Evolutionary conservation across 108 stramenopile species (phyloP), one percentile per base, ranked within the genome.

Genomic region (Cylindrotheca closterium): DNA sequence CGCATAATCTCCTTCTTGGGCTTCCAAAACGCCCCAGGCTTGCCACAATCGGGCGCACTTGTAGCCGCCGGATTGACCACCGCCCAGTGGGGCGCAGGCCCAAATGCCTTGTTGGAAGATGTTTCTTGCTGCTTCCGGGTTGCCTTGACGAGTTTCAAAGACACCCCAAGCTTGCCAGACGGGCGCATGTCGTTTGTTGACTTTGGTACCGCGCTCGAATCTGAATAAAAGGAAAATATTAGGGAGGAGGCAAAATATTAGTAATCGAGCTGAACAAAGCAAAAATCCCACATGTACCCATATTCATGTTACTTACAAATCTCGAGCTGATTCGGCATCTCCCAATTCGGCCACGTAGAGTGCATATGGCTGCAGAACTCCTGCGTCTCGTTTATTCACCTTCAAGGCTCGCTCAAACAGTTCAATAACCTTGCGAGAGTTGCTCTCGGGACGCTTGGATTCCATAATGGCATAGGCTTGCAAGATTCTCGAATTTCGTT

Each of bases 381-480:
- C 90, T 19, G 88, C 93, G 74, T 95, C 93, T 34, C 90, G 65
- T 2, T 83, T 77, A 55, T 95, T 92, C 2, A 70, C 86, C 56
- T 85, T 82, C 28, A 95, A 60, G 7, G 93, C 93, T 47, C 82
- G 79, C 63, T 95, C 93, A 74, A 95, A 92, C 55, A 95, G 60
- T 19, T 80, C 93, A 65, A 95, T 79, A 0, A 84, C 90, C 60
- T 77, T 88, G 47, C 90, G 78, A 30, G 83, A 83, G 52, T 83
- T 75, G 1, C 84, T 83, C 0, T 85, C 78, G 26, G 87, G 80
- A 51, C 88, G 80, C 55, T 83, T 84, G 4, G 88, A 82, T 75
- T 95, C 93, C 89, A 95, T 91, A 17, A 95, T 78, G 8, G 93
- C 93, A 76, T 94, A 95, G 0, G 93, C 93, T 60, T 95, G 93